Percentiles rank a stretch among this genome's conserved stretches.
Conservation (phyloP, 768 basidiomycete species). For the Mycena albidolilacea region DNA sequence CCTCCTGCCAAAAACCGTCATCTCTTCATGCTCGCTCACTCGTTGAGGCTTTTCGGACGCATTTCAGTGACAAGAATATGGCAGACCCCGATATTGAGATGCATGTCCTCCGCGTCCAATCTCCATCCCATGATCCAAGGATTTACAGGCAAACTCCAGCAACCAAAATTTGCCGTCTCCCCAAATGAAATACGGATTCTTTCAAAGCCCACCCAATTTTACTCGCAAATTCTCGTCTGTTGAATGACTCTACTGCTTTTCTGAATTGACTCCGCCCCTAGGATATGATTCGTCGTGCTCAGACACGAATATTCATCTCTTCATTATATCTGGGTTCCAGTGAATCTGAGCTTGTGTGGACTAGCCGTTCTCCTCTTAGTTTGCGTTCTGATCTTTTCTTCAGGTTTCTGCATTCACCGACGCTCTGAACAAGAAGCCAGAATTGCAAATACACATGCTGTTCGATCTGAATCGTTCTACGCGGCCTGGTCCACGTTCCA, state of each 20-base stretch:
- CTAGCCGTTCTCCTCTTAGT: not conserved
- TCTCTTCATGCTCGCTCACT: conserved; percentile 21
- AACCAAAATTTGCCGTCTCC: conserved; percentile 65
- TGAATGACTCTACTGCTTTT: not conserved
- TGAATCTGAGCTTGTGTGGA: conserved; percentile 83
- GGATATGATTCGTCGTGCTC: conserved; percentile 86
- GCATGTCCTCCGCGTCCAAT: conserved; percentile 18
- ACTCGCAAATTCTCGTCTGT: conserved; percentile 68
- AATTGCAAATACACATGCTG: conserved; percentile 78
- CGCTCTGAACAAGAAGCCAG: conserved; percentile 70
- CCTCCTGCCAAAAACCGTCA: not conserved
- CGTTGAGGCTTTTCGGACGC: conserved; percentile 23
- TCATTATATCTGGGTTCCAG: conserved; percentile 90
- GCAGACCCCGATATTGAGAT: not conserved
- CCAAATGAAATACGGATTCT: conserved; percentile 69
- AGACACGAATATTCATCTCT: conserved; percentile 87
- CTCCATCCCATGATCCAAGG: conserved; percentile 49
- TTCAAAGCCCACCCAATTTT: conserved; percentile 71
- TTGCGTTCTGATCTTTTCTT: not conserved
- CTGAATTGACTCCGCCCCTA: conserved; percentile 47
- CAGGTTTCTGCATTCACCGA: conserved; percentile 80
- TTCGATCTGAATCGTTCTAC: conserved; percentile 88
- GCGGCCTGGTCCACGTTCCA: conserved; percentile 80
- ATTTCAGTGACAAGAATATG: not conserved
- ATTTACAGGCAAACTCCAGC: conserved; percentile 51